phyloP scores from a whole-genome alignment of 2,329 filamentous ascomycete genomes.

The Mycosphaerelloides madeirae region DNA sequence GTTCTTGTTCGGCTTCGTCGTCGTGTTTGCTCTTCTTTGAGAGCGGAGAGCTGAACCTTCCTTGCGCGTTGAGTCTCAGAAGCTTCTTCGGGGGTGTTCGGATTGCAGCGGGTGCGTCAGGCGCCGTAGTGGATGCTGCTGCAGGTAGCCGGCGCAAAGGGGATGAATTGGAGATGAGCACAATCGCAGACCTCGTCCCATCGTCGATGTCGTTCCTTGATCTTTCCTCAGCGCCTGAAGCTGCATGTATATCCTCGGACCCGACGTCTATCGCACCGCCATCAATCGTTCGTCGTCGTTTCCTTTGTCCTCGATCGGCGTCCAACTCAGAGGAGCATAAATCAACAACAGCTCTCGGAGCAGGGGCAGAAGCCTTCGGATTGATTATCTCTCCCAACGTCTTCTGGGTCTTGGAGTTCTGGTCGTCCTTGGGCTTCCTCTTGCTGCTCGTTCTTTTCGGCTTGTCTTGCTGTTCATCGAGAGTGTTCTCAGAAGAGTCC shows the following conservation, averaged over 20 bases:
- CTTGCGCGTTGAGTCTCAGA: slow-evolving; percentile 40
- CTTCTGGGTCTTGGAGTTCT: slow-evolving; percentile 26
- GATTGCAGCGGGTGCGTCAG: slow-evolving; percentile 4
- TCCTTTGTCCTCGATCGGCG: slow-evolving; percentile 30
- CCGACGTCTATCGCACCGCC: slow-evolving; percentile 16
- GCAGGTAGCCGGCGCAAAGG: slow-evolving; percentile 7
- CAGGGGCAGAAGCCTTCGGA: slow-evolving; percentile 5
- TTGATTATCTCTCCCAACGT: slow-evolving; percentile 27
- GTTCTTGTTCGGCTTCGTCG: slow-evolving; percentile 14
- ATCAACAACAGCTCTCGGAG: slow-evolving; percentile 2
- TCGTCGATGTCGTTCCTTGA: too few relatives aligned
- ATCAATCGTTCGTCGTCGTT: slow-evolving; percentile 36
- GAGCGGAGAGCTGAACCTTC: slow-evolving; percentile 44
- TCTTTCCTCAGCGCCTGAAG: not conserved
- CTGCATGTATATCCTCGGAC: not conserved
- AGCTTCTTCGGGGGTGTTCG: slow-evolving; percentile 34
- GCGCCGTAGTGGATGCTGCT: not conserved
- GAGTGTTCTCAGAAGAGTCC: not conserved
- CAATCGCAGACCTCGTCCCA: slow-evolving; percentile 11
- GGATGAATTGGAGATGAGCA: slow-evolving; percentile 22
- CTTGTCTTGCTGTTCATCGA: slow-evolving; percentile 6
- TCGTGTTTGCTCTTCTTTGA: slow-evolving; percentile 27
- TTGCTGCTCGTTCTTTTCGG: slow-evolving; percentile 14
- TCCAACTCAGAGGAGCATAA: slow-evolving; percentile 16
- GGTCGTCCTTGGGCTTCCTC: slow-evolving; percentile 11